Evolutionary conservation across 108 stramenopile genomes (phyloP).

Genomic region (Stephanodiscus triporus): DNA sequence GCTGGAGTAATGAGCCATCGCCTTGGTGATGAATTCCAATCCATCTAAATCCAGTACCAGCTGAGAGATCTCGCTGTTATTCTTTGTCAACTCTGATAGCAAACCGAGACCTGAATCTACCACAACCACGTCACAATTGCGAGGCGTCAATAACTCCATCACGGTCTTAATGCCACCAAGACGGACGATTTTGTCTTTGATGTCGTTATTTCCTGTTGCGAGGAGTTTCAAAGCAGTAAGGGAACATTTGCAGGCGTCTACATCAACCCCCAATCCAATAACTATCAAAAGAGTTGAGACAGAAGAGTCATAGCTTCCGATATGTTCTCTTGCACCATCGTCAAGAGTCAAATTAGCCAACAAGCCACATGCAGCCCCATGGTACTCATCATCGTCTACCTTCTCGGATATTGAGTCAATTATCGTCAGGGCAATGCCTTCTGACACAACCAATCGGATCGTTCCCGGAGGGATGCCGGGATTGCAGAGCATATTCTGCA

Average conservation of each 20-base stretch:
- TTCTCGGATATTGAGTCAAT: conserved; percentile 23
- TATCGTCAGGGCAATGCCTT: conserved; percentile 12
- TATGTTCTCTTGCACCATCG: conserved; percentile 23
- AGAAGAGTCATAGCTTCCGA: conserved; percentile 25
- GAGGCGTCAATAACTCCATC: conserved; percentile 12
- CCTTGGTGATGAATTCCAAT: conserved; percentile 25
- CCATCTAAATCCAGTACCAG: conserved; percentile 13
- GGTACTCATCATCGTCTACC: conserved; percentile 11
- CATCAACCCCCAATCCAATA: conserved; percentile 10
- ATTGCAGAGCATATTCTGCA: conserved; percentile 15
- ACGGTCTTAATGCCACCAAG: conserved; percentile 24
- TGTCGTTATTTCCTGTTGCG: conserved; percentile 20
- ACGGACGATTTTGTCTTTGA: conserved; percentile 16
- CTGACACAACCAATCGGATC: neutral
- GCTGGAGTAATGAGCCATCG: conserved; percentile 17
- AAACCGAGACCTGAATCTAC: conserved; percentile 23
- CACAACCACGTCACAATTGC: conserved; percentile 12
- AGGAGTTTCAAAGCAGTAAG: conserved; percentile 35
- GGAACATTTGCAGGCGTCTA: conserved; percentile 16
- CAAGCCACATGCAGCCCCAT: conserved; percentile 41
- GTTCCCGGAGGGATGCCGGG: neutral
- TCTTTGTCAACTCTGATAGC: conserved; percentile 30
- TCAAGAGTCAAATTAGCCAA: conserved; percentile 40
- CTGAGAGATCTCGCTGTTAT: conserved; percentile 12
- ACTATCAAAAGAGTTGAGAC: conserved; percentile 22